phyloP scores from a whole-genome alignment of 164 flowering plant species.

The Nymphaea thermarum region DNA sequence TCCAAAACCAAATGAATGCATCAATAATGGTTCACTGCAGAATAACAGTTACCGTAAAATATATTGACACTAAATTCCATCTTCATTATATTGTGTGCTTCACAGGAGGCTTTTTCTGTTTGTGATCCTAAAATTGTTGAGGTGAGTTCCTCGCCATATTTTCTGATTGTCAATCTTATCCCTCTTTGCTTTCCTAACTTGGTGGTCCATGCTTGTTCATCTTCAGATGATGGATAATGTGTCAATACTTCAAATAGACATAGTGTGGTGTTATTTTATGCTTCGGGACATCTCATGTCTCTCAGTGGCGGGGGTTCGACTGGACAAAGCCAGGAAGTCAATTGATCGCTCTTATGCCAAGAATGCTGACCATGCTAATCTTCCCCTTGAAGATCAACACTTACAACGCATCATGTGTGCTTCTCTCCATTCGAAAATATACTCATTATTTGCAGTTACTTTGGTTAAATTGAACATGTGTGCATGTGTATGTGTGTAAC shows the following conservation, averaged over 20 bases:
- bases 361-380: conserved; percentile 51
- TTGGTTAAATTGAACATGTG: no score
- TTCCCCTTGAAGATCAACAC: conserved; percentile 45
- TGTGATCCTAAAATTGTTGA: conserved; percentile 67
- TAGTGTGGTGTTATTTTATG: conserved; percentile 97
- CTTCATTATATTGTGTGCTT: background rate
- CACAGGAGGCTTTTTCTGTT: conserved; percentile 87
- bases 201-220: background rate
- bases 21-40: background rate
- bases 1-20: background rate
- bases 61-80: background rate
- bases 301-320: conserved; percentile 73
- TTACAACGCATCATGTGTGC: background rate
- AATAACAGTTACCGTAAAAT: background rate
- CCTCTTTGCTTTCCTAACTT: conserved; percentile 1
- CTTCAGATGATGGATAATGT: conserved; percentile 77
- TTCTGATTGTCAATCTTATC: background rate
- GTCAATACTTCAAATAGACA: conserved; percentile 85
- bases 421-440: no score
- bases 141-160: conserved; percentile 25
- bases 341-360: conserved; percentile 74
- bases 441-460: no score
- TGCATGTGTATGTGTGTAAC: no score
- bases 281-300: conserved; percentile 77
- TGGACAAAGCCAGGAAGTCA: conserved; percentile 72